Evolutionary conservation across 2,329 filamentous ascomycete genomes (phyloP).

Genomic region (Pseudocercospora musae): DNA sequence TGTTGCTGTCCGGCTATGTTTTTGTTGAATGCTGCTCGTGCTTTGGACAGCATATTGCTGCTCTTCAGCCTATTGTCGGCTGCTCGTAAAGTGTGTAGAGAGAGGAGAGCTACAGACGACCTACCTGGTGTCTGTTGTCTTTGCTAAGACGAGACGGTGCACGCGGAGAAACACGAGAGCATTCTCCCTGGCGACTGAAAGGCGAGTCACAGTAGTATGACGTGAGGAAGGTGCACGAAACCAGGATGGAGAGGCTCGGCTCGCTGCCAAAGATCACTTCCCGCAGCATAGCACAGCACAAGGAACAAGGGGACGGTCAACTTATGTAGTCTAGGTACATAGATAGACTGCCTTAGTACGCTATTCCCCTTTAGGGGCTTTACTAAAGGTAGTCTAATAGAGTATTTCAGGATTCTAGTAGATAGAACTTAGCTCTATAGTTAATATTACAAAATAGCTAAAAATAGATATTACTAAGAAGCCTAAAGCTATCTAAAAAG

Average conservation of each 20-base stretch:
- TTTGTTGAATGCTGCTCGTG: slow-evolving; percentile 6
- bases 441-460: no score
- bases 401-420: no score
- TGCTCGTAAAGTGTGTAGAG: background rate
- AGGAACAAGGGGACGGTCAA: background rate
- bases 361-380: no score
- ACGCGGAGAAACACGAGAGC: background rate
- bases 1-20: slow-evolving; percentile 1
- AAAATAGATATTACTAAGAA: no score
- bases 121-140: slow-evolving; percentile 1
- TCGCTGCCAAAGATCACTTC: background rate
- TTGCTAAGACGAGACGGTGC: background rate
- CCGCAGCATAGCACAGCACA: background rate
- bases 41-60: slow-evolving; percentile 4
- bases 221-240: background rate
- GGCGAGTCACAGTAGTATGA: background rate
- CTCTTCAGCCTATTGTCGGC: background rate
- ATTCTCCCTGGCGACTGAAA: background rate
- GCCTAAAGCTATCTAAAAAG: no score
- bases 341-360: no score
- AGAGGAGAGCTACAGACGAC: background rate
- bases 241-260: background rate
- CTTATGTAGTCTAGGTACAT: no score
- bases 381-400: no score
- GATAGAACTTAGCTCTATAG: no score